Conservation (phyloP, 2,329 filamentous ascomycete genomes). For the Verticillium dahliae region DNA sequence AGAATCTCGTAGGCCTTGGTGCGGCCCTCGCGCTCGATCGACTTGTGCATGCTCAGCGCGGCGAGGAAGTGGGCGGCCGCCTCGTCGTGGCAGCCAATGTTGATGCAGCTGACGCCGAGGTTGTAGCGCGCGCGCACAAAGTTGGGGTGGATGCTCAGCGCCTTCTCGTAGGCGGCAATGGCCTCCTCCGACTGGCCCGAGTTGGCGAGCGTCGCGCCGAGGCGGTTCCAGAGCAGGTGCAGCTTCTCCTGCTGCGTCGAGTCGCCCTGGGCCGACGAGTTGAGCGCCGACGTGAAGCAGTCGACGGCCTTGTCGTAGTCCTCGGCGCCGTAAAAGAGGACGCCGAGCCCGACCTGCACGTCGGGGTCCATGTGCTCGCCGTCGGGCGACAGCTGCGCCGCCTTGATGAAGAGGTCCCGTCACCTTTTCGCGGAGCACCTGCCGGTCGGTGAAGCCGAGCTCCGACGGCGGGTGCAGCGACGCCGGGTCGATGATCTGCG, state of each 20-base stretch:
- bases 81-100: slow-evolving; percentile 91
- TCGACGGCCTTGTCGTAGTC: slow-evolving; percentile 98
- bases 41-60: slow-evolving; percentile 90
- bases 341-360: slow-evolving; percentile 92
- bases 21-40: slow-evolving; percentile 78
- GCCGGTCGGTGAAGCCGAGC: slow-evolving; percentile 89
- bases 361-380: slow-evolving; percentile 97
- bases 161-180: slow-evolving; percentile 92
- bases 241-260: slow-evolving; percentile 81
- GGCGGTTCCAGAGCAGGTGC: slow-evolving; percentile 93
- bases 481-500: slow-evolving; percentile 66
- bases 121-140: slow-evolving; percentile 97
- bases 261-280: slow-evolving; percentile 74
- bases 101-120: slow-evolving; percentile 92
- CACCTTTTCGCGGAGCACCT: slow-evolving; percentile 82
- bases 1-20: slow-evolving; percentile 80
- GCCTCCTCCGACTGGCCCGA: slow-evolving; percentile 90
- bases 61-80: slow-evolving; percentile 84
- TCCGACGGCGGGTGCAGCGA: slow-evolving; percentile 71
- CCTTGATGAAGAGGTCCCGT: slow-evolving; percentile 85
- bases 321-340: slow-evolving; percentile 95
- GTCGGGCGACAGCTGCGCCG: slow-evolving; percentile 83
- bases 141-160: slow-evolving; percentile 83
- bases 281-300: slow-evolving; percentile 90
- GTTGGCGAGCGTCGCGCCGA: slow-evolving; percentile 94